Percentiles rank a stretch among this genome's conserved stretches.
Conservation (phyloP, 352 stramenopile genomes). For the Thalassiosira livingstoniorum region DNA sequence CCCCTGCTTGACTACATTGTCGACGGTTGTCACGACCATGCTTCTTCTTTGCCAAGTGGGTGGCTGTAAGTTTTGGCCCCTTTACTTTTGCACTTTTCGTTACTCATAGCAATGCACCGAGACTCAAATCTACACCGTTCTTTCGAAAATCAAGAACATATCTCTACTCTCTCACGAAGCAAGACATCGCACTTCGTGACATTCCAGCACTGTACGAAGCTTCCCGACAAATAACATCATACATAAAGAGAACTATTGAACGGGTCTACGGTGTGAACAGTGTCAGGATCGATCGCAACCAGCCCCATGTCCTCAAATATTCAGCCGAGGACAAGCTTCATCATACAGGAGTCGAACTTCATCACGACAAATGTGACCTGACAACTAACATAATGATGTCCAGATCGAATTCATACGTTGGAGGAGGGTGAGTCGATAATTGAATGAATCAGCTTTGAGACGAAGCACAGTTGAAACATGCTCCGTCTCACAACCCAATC, state of each 20-base stretch:
- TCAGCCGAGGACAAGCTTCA: slow-evolving; percentile 42
- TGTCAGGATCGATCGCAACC: slow-evolving; percentile 70
- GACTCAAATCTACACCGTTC: neutral
- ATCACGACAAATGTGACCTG: slow-evolving; percentile 78
- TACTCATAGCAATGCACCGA: slow-evolving; percentile 1
- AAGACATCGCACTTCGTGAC: slow-evolving; percentile 72
- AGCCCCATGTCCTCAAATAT: slow-evolving; percentile 83
- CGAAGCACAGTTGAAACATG: neutral
- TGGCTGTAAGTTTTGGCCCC: slow-evolving; percentile 53
- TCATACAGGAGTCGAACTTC: slow-evolving; percentile 72
- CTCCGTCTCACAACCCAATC: neutral
- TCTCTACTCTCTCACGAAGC: slow-evolving; percentile 79
- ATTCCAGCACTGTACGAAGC: slow-evolving; percentile 62
- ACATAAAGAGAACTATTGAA: slow-evolving; percentile 64
- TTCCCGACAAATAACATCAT: slow-evolving; percentile 63
- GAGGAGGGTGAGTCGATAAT: slow-evolving; percentile 65
- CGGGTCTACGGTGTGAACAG: slow-evolving; percentile 48
- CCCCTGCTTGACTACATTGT: slow-evolving; percentile 65
- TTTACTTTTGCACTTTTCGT: neutral
- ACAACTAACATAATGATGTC: slow-evolving; percentile 77
- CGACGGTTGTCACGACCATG: slow-evolving; percentile 57
- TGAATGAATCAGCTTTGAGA: neutral
- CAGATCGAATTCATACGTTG: slow-evolving; percentile 54
- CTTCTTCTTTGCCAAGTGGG: slow-evolving; percentile 37
- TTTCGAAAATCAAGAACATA: slow-evolving; percentile 47